phyloP scores from a whole-genome alignment of 148 eudicot species.

The Cornus florida region DNA sequence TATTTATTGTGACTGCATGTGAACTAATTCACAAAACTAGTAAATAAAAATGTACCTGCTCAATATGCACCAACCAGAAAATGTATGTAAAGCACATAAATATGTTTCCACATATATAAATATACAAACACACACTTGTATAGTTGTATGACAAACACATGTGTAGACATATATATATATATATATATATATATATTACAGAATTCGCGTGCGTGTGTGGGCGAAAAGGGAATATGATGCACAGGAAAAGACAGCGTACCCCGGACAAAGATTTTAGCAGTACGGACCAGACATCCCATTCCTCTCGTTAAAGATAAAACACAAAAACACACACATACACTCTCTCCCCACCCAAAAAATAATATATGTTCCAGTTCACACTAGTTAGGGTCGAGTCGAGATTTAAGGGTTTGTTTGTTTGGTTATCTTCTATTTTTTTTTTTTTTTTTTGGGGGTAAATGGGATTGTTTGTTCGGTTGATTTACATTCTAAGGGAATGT shows the following conservation, averaged over 20 bases:
- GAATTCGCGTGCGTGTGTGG: not conserved
- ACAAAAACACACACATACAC: not conserved
- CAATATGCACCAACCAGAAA: too few species aligned
- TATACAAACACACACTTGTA: not conserved
- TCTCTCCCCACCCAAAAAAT: conserved; percentile 18
- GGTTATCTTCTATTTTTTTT: conserved; percentile 16
- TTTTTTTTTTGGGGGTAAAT: too few species aligned
- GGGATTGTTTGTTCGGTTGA: conserved; percentile 40
- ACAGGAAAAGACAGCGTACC: conserved; percentile 29
- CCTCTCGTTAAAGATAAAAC: conserved; percentile 1
- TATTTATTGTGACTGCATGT: too few species aligned
- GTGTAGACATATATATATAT: too few species aligned
- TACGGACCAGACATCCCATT: conserved; percentile 45
- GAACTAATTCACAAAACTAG: too few species aligned
- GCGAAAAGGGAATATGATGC: conserved; percentile 31
- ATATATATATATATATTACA: too few species aligned
- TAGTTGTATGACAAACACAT: too few species aligned
- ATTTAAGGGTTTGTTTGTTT: conserved; percentile 30
- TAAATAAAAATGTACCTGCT: too few species aligned
- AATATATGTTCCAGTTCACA: conserved; percentile 7
- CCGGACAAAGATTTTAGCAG: conserved; percentile 64
- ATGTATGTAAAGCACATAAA: too few species aligned
- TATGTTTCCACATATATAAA: too few species aligned
- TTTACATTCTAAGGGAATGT: conserved; percentile 23
- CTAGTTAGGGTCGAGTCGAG: conserved; percentile 24